phyloP scores from a whole-genome alignment of 2,329 filamentous ascomycete genomes.

The Stagonosporopsis cucurbitacearum region DNA sequence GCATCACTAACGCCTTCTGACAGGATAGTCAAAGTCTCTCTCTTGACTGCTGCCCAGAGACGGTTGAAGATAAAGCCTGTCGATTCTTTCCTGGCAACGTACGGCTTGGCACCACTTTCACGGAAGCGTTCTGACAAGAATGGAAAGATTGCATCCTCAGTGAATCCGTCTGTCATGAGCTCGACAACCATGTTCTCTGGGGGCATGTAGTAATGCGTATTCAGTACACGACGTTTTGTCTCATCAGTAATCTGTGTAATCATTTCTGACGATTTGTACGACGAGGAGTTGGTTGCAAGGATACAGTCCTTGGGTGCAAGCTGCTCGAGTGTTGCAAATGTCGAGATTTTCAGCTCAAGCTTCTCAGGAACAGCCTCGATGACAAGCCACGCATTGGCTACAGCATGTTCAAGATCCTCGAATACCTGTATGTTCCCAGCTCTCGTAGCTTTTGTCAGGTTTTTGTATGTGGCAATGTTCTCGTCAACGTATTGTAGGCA shows the following conservation, averaged over 20 bases:
- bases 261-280: constrained; percentile 60
- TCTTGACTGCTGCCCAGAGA: constrained; percentile 64
- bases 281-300: constrained; percentile 60
- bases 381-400: constrained; percentile 60
- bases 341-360: constrained; percentile 57
- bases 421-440: constrained; percentile 21
- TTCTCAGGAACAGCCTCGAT: constrained; percentile 62
- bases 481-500: constrained; percentile 51
- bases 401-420: constrained; percentile 50
- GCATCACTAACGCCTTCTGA: constrained; percentile 59
- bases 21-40: constrained; percentile 58
- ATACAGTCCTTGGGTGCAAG: constrained; percentile 55
- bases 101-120: constrained; percentile 53
- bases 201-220: constrained; percentile 62
- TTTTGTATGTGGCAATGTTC: constrained; percentile 32
- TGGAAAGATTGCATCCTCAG: constrained; percentile 52
- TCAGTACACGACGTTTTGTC: constrained; percentile 45
- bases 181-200: constrained; percentile 54
- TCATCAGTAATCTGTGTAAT: constrained; percentile 50
- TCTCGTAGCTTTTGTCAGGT: background rate
- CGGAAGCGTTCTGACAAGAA: constrained; percentile 53
- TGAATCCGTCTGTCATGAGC: constrained; percentile 61
- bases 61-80: constrained; percentile 64
- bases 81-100: constrained; percentile 56
- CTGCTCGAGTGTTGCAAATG: constrained; percentile 56